Evolutionary conservation across 257 asterid genomes (phyloP), one percentile per base, ranked within the genome.

Genomic region (Coffea canephora): DNA sequence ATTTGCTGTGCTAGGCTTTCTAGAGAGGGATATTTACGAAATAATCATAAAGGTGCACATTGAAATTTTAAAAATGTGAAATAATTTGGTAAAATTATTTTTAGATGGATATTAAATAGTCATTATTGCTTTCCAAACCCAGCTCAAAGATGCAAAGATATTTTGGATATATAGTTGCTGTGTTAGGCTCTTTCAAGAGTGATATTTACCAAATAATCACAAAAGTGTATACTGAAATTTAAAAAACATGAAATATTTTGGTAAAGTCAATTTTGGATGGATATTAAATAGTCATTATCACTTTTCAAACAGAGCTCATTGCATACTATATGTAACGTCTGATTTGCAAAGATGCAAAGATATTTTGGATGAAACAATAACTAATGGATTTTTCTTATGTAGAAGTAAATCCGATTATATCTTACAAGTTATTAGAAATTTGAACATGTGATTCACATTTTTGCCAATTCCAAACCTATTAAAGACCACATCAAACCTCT

Each of bases 191-290:
- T 6, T 25, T 3, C 45, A 2, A 19, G 12, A 8, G 39, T 25
- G 34, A 8, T 11, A 50, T 15, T 9, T 52, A 46, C 14, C 25
- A 25, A 61, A 43, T 75, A 7, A 41, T 12, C 69, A 61, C 11
- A 57, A 61, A 75, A 11, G 14, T 39, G 5, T 23, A 41, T n/a
- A 15, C 59, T 39, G 45, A 61, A n/a, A 19, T 43, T 64, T 45
- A 5, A 15, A 76, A 76, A 76, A 76, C 79, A 72, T 62, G 79
- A 75, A 41, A 75, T 59, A 21, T 59, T 57, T 57, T 12, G 16
- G 25, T 54, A 74, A 74, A 34, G 10, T n/a, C 50, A 74, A 36
- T 54, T 16, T 50, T 10, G 66, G 77, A 54, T 1, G 31, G 77
- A 54, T 13, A 73, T 27, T 73, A 66, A 16, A 8, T 71, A 27